These are phyloP conservation scores for Basipetospora sp. DNA, from an alignment of 2,329 filamentous ascomycete genomes.

Conservation along the genomic window DNA sequence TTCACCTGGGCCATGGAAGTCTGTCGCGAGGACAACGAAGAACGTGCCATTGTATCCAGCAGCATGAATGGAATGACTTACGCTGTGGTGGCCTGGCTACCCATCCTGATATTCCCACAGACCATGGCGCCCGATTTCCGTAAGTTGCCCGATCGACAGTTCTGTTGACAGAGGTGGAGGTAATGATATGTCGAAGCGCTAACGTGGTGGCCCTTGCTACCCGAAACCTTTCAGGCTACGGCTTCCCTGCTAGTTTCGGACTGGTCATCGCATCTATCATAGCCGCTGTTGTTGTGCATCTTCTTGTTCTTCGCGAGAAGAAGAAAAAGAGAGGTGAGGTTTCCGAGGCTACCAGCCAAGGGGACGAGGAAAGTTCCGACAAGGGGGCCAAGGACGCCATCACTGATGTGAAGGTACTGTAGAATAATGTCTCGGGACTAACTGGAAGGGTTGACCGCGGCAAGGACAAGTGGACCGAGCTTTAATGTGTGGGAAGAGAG, in stretches of 20 bases:
- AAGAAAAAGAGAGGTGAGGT: conserved; percentile 3
- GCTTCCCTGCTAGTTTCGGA: conserved; percentile 9
- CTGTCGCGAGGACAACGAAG: conserved; percentile 41
- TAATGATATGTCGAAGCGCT: neutral
- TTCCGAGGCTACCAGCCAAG: conserved; percentile 1
- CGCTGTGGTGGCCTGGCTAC: conserved; percentile 55
- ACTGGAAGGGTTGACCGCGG: too few species aligned
- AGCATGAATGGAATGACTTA: conserved; percentile 58
- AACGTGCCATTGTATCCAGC: conserved; percentile 49
- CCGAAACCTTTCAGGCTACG: conserved; percentile 3
- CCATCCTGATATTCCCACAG: conserved; percentile 51
- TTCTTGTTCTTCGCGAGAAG: conserved; percentile 6
- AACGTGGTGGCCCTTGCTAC: too few species aligned
- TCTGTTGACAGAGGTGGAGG: neutral
- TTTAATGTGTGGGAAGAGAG: too few species aligned
- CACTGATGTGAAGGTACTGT: conserved; percentile 3
- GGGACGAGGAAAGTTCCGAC: conserved; percentile 2
- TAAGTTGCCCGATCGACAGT: too few species aligned
- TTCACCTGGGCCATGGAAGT: conserved; percentile 38
- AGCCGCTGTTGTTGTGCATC: conserved; percentile 2
- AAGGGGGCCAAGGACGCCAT: conserved; percentile 1
- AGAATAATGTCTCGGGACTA: too few species aligned
- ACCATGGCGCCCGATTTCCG: conserved; percentile 35
- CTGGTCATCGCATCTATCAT: conserved; percentile 7
- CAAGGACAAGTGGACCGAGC: too few species aligned